phyloP scores from a whole-genome alignment of 2,329 filamentous ascomycete genomes.

The Canariomyces notabilis region DNA sequence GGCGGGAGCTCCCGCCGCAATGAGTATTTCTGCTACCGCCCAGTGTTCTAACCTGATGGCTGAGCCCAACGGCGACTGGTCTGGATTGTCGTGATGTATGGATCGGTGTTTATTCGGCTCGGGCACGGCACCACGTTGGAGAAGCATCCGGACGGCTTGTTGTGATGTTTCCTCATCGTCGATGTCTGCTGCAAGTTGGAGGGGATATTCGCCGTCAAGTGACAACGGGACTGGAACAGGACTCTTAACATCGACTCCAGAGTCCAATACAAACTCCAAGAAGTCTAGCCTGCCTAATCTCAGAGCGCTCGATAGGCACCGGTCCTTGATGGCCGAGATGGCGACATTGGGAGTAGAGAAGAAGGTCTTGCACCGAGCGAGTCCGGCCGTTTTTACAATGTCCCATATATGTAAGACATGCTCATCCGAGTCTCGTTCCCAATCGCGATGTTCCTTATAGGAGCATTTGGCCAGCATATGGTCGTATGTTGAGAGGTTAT shows the following conservation, averaged over 20 bases:
- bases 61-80: not conserved
- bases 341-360: not conserved
- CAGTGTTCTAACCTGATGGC: not conserved
- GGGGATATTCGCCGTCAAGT: not conserved
- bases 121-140: not conserved
- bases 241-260: constrained; percentile 1
- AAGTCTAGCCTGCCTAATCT: not conserved
- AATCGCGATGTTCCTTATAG: not conserved
- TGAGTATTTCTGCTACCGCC: not conserved
- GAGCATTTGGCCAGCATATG: not conserved
- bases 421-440: not conserved
- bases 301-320: constrained; percentile 1
- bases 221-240: not conserved
- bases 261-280: not conserved
- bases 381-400: not conserved
- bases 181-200: constrained; percentile 2
- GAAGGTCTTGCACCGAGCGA: not conserved
- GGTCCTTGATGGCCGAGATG: not conserved
- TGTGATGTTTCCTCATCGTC: not conserved
- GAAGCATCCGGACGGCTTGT: not conserved
- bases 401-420: constrained; percentile 1
- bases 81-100: not conserved
- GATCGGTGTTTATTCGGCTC: not conserved
- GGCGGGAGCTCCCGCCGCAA: not conserved
- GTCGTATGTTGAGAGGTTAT: not conserved